These are phyloP conservation scores for Lasiodiplodia gonubiensis DNA, from an alignment of 2,329 filamentous ascomycete species.

Conservation along the genomic window DNA sequence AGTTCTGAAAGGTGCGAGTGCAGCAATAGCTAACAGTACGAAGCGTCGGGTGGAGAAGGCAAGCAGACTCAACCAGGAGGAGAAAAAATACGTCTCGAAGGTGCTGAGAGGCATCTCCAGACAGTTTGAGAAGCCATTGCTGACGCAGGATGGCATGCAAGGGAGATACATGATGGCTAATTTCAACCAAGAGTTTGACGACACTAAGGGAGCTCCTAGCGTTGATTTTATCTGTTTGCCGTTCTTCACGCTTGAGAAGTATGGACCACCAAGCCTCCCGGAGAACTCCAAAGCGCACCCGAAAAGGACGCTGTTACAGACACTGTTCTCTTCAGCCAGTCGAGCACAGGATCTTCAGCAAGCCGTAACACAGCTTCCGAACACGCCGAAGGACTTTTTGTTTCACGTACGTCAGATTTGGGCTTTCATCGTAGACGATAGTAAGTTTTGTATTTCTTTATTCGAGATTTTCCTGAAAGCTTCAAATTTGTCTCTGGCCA, in stretches of 20 bases:
- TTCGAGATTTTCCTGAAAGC: too few species aligned
- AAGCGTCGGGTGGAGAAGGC: background rate
- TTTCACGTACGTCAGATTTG: slow-evolving; percentile 19
- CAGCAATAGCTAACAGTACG: background rate
- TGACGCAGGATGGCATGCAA: slow-evolving; percentile 11
- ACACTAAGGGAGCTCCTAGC: background rate
- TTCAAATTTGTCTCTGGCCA: too few species aligned
- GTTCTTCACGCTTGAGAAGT: slow-evolving; percentile 14
- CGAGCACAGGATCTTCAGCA: slow-evolving; percentile 14
- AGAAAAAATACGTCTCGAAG: slow-evolving; percentile 3
- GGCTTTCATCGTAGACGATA: slow-evolving; percentile 15
- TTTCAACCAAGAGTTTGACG: slow-evolving; percentile 14
- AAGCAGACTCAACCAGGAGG: background rate
- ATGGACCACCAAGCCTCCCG: slow-evolving; percentile 1
- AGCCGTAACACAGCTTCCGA: slow-evolving; percentile 2
- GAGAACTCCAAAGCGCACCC: slow-evolving; percentile 14
- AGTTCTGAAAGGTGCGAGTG: background rate
- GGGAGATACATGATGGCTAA: slow-evolving; percentile 19
- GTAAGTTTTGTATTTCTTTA: background rate
- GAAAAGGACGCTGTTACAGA: slow-evolving; percentile 4
- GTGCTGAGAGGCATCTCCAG: slow-evolving; percentile 9
- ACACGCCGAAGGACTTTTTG: slow-evolving; percentile 1
- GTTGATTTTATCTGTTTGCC: slow-evolving; percentile 13
- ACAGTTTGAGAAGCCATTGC: slow-evolving; percentile 17
- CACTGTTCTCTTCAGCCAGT: slow-evolving; percentile 15